These are phyloP conservation scores for Vanrija sp. DNA, from an alignment of 1,284 basidiomycete species.

Conservation along the genomic window DNA sequence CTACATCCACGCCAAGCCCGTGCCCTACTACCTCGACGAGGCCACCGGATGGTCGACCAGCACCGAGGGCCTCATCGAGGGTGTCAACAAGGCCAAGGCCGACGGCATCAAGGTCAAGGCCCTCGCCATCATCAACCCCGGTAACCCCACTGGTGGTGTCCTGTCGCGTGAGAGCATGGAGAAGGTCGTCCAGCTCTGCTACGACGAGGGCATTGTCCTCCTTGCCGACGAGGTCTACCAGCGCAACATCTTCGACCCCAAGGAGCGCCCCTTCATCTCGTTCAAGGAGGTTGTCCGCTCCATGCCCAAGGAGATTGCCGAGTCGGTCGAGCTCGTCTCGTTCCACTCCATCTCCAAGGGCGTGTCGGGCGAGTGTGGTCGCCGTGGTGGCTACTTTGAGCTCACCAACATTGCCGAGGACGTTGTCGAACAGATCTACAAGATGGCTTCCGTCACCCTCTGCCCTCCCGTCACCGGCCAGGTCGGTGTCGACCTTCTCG, in stretches of 20 bases:
- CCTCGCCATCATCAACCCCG: slow-evolving; percentile 92
- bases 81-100: slow-evolving; percentile 63
- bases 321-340: slow-evolving; percentile 69
- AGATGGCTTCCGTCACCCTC: slow-evolving; percentile 84
- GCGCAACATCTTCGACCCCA: slow-evolving; percentile 70
- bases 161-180: slow-evolving; percentile 68
- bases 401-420: slow-evolving; percentile 71
- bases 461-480: slow-evolving; percentile 80
- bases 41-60: slow-evolving; percentile 80
- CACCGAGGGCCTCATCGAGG: slow-evolving; percentile 62
- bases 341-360: slow-evolving; percentile 97
- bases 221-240: slow-evolving; percentile 97
- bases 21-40: slow-evolving; percentile 89
- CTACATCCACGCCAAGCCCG: slow-evolving; percentile 70
- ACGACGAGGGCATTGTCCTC: slow-evolving; percentile 77
- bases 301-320: slow-evolving; percentile 53
- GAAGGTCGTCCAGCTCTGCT: slow-evolving; percentile 72
- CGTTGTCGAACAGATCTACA: slow-evolving; percentile 81
- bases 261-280: slow-evolving; percentile 71
- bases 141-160: slow-evolving; percentile 87
- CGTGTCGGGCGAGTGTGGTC: slow-evolving; percentile 87
- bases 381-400: slow-evolving; percentile 92
- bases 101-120: slow-evolving; percentile 69
- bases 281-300: slow-evolving; percentile 81
- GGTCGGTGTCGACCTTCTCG: slow-evolving; percentile 83